A percentile compares a stretch with the other conserved stretches of the same genome.
phyloP scores from a whole-genome alignment of 148 eudicot genomes.

The Silene conica region DNA sequence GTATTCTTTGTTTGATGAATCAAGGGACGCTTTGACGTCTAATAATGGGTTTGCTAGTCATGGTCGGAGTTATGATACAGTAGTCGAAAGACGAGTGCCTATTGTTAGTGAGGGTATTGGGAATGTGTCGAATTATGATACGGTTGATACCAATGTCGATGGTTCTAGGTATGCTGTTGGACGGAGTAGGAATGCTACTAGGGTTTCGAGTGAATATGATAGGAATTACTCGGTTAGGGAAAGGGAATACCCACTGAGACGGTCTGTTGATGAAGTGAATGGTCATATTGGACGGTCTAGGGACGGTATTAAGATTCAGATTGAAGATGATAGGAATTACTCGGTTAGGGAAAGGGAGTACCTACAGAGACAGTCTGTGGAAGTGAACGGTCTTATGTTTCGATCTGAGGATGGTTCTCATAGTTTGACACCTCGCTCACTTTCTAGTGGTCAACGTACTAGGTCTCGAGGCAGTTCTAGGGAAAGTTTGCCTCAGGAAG shows the following conservation, averaged over 20 bases:
- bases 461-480: neutral
- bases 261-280: slow-evolving; percentile 1
- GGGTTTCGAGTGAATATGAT: neutral
- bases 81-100: slow-evolving; percentile 3
- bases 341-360: slow-evolving; percentile 2
- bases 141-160: neutral
- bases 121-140: slow-evolving; percentile 7
- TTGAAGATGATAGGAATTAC: slow-evolving; percentile 11
- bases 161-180: slow-evolving; percentile 2
- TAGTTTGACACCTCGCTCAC: slow-evolving; percentile 23
- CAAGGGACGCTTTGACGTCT: neutral
- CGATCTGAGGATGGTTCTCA: slow-evolving; percentile 16
- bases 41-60: neutral
- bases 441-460: slow-evolving; percentile 17
- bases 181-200: neutral
- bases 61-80: slow-evolving; percentile 6
- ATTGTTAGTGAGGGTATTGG: slow-evolving; percentile 9
- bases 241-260: slow-evolving; percentile 14
- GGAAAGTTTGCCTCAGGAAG: slow-evolving; percentile 6
- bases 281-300: neutral
- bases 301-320: neutral
- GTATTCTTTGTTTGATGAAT: slow-evolving; percentile 12
- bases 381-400: neutral
- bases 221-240: neutral
- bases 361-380: slow-evolving; percentile 9